Evolutionary conservation across 768 basidiomycete species (phyloP).

Genomic region (Termitomyces heimii): DNA sequence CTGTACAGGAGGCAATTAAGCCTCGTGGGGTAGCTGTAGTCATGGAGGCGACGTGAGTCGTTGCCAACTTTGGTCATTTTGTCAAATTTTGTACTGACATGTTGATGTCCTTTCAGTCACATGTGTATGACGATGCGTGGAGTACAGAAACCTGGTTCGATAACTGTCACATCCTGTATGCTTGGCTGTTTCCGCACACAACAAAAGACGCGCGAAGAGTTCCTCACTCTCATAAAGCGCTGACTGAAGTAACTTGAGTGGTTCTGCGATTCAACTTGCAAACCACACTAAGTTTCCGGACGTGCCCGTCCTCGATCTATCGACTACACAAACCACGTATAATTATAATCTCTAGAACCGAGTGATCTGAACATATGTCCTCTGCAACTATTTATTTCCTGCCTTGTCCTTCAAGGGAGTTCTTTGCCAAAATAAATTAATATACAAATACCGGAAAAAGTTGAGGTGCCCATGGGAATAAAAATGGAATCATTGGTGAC

Average conservation of each 20-base stretch:
- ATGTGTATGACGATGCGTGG: constrained; percentile 99
- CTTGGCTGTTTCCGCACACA: constrained; percentile 97
- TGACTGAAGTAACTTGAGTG: neutral
- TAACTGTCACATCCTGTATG: constrained; percentile 97
- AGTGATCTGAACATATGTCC: neutral
- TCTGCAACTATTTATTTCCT: no score
- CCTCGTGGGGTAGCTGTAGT: constrained; percentile 98
- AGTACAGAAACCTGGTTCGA: constrained; percentile 95
- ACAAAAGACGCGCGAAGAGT: constrained; percentile 97
- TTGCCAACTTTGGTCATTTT: constrained; percentile 12
- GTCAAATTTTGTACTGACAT: constrained; percentile 2
- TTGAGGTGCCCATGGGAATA: no score
- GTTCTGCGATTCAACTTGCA: constrained; percentile 16
- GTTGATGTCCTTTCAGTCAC: constrained; percentile 50
- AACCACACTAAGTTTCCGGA: constrained; percentile 14
- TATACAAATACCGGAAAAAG: neutral
- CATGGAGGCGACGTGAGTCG: constrained; percentile 93
- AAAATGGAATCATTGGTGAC: neutral
- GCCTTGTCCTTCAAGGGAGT: neutral
- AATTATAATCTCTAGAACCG: neutral
- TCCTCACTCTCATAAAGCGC: constrained; percentile 77
- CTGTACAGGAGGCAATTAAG: constrained; percentile 97
- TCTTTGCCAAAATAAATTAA: neutral
- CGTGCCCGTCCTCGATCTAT: constrained; percentile 7
- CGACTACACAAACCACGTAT: neutral